Evolutionary conservation across 2,329 filamentous ascomycete genomes (phyloP), one percentile per base, ranked within the genome.

Genomic region (Arthrinium puccinioides): DNA sequence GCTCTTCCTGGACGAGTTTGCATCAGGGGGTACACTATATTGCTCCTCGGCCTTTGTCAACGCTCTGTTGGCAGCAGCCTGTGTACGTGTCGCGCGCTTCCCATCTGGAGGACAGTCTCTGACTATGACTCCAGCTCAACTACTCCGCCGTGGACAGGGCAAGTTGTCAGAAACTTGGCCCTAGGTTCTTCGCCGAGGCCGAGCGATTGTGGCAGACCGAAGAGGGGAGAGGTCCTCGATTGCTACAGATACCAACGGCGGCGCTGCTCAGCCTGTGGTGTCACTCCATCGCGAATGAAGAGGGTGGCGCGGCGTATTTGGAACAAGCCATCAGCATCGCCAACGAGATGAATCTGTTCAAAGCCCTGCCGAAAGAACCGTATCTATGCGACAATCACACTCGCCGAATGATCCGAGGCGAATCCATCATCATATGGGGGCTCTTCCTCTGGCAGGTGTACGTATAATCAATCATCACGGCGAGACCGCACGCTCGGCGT

Each of bases 21-120:
- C 28, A 19, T 5, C 21, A 5, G 21, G 36, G 3, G 18, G 20
- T 9, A 19, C 21, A 11, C 21, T 16, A 13, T 38, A 38, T n/a
- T 38, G 36, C 19, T 38, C 36, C 14, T 21, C 36, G 7, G 25
- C 25, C 2, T 32, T 38, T n/a, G 36, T 38, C 14, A 38, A 38
- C 15, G 28, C 36, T 18, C 26, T 38, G 9, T 28, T 38, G 11
- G 27, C 27, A 3, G 36, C 28, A 5, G 36, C 36, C 18, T 24
- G 27, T 18, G 36, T 38, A 38, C 13, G 16, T 37, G 5, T 21
- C 19, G 10, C 9, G 21, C 4, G 5, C 21, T 18, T 6, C 11
- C 20, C 21, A 4, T 11, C 7, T 20, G 18, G 6, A 5, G 3
- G 9, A 4, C 19, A 9, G 9, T 21, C 11, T 8, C 5, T 26